Conservation (phyloP, 1,284 basidiomycete genomes). For the Veloporphyrellus conicus region DNA sequence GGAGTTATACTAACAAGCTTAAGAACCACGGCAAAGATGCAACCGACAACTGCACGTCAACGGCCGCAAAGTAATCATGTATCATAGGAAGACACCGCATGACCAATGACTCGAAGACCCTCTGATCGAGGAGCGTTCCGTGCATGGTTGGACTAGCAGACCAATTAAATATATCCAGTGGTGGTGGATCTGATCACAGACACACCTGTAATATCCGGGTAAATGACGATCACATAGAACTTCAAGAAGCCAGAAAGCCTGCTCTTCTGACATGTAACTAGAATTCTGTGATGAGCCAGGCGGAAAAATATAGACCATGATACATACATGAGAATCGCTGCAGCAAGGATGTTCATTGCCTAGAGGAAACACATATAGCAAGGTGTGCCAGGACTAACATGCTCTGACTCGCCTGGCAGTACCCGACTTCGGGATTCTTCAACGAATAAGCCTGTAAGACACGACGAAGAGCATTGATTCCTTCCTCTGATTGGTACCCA, state of each 20-base stretch:
- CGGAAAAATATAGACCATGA: neutral
- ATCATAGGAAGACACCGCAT: slow-evolving; percentile 86
- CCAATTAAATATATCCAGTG: slow-evolving; percentile 2
- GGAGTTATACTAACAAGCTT: slow-evolving; percentile 59
- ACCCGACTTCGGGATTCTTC: slow-evolving; percentile 92
- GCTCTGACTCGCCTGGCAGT: slow-evolving; percentile 62
- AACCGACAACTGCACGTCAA: slow-evolving; percentile 96
- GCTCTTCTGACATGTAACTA: slow-evolving; percentile 98
- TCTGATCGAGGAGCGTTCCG: slow-evolving; percentile 94
- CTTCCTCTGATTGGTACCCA: slow-evolving; percentile 86
- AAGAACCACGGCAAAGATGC: slow-evolving; percentile 98
- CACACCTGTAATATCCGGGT: slow-evolving; percentile 94
- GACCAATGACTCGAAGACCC: slow-evolving; percentile 97
- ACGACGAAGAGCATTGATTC: slow-evolving; percentile 78
- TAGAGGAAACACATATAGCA: slow-evolving; percentile 36
- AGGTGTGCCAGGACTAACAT: slow-evolving; percentile 9
- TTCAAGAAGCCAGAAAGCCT: slow-evolving; percentile 96
- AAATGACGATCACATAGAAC: slow-evolving; percentile 92
- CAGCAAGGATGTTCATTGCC: slow-evolving; percentile 92
- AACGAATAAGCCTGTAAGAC: slow-evolving; percentile 97
- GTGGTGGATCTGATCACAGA: slow-evolving; percentile 10
- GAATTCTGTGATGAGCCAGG: slow-evolving; percentile 15
- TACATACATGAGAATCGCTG: slow-evolving; percentile 83
- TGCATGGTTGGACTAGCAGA: slow-evolving; percentile 88
- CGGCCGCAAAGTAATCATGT: slow-evolving; percentile 86